Conservation (phyloP, 139 green algal genomes). For the Yamagishiella unicocca region DNA sequence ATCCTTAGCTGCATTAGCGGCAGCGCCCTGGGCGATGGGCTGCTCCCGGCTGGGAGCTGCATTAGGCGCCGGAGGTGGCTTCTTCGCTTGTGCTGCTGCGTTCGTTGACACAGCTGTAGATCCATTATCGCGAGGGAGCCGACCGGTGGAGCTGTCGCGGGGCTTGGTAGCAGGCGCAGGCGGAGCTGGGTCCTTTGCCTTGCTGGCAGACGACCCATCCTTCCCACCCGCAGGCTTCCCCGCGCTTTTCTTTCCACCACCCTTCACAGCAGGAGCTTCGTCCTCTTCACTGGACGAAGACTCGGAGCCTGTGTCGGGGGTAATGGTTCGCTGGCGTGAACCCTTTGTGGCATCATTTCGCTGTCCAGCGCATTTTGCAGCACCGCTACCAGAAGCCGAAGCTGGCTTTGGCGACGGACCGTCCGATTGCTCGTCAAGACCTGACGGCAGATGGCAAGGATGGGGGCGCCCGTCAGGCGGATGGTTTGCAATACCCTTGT, state of each 20-base stretch:
- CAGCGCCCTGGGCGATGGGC: not conserved
- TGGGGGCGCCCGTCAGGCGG: too few species aligned
- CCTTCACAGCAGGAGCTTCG: not conserved
- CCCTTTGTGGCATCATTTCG: not conserved
- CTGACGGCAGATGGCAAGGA: not conserved
- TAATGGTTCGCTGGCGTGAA: not conserved
- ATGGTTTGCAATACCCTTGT: too few species aligned
- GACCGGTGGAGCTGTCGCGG: not conserved
- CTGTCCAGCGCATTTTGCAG: not conserved
- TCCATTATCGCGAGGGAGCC: not conserved
- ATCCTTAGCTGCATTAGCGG: not conserved
- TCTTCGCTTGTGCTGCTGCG: not conserved
- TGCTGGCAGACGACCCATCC: not conserved
- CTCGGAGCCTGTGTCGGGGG: not conserved
- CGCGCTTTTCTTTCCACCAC: not conserved
- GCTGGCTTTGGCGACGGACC: not conserved
- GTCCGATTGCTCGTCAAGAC: constrained; percentile 11
- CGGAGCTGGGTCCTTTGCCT: not conserved
- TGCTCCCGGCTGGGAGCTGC: not conserved
- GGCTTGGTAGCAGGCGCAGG: not conserved
- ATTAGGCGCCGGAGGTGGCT: not conserved
- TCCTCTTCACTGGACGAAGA: constrained; percentile 16
- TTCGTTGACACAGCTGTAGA: not conserved
- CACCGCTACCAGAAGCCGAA: not conserved
- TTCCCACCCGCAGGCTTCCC: not conserved